Evolutionary conservation across 176 grass and related monocot genomes (phyloP), one percentile per base, ranked within the genome.

Genomic region (Thinopyrum elongatum): DNA sequence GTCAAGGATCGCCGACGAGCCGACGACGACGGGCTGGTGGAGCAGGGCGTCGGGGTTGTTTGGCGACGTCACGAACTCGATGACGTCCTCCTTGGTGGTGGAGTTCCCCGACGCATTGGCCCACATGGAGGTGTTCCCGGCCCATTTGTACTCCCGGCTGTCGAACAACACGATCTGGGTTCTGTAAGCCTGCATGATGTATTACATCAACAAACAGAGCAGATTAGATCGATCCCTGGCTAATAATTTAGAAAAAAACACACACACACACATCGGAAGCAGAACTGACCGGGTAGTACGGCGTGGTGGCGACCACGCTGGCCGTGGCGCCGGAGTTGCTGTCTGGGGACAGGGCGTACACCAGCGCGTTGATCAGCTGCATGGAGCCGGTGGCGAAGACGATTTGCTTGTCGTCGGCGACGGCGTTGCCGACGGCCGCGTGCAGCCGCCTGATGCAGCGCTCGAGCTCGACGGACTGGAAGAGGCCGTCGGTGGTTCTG

Each of bases 21-120:
- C 78, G 63, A 25, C 55, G 55, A 97, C 81, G 78, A 86, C 90
- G 15, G 90, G 71, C 49, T 86, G 2, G 15, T 38, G 17, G 41
- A 94, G 79, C 39, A 31, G 3, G 30, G 90, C 14, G 68, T 94
- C 95, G 2, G 95, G 95, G 81, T 97, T 97, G 74, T 94, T 94
- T 0, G 95, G 95, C 30, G 92, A 94, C 44, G 92, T 89, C 64
- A 97, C 90, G 34, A 94, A 97, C 77, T 97, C 95, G 55, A 97
- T 87, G 59, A 97, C 77, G 53, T 80, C 69, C 8, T 17, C 39
- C 23, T 16, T 46, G 12, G 7, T 25, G 21, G 77, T 62, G 57
- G 88, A 72, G 44, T 74, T 76, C 23, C 11, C 8, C 3, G 88
- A 71, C 17, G 73, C 41, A 77, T 92, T 94, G 21, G 17, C n/a